Evolutionary conservation across 768 basidiomycete species (phyloP), one percentile per base, ranked within the genome.

Genomic region (Russula brevipes): DNA sequence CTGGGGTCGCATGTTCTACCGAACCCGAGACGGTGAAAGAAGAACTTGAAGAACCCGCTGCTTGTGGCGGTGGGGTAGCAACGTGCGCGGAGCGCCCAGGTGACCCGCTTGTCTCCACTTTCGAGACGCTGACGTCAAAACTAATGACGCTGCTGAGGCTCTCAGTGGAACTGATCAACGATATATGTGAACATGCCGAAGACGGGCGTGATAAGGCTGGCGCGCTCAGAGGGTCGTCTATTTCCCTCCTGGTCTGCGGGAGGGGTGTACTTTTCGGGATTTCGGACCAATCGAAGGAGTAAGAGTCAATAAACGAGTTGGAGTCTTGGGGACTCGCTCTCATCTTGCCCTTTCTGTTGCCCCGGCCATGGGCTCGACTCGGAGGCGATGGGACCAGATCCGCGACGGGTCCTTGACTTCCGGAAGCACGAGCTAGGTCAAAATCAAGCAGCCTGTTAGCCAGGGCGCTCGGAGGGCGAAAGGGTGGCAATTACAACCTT

Each of bases 141-240:
- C 62, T 63, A 3, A 63, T 11, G 9, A 30, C 50, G 35, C 62
- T 63, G 10, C 5, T 9, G 7, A 38, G n/a, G 1, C n/a, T 45
- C 33, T 53, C 38, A 0, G 17, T 10, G 6, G 57, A 58, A 49
- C 52, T 54, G 19, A 46, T 19, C 39, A 49, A 16, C n/a, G 62
- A 63, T 7, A 63, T 39, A 19, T 46, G 42, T 8, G 61, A 57
- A 16, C 61, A 53, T 3, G 46, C 52, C 19, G 63, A 59, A 7
- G 63, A 14, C 4, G 54, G 58, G n/a, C 46, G 62, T 36, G 47
- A 30, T 24, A 55, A 17, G 14, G 24, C 19, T 8, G 39, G 33
- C 19, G 9, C 17, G 14, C 19, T 24, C 31, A 31, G 41, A 51
- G 58, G n/a, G n/a, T 5, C 31, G 31, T 31, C 46, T 10, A 19